These are phyloP conservation scores for Chrysoporthe deuterocubensis DNA, from an alignment of 2,329 filamentous ascomycete genomes.

Conservation along the genomic window DNA sequence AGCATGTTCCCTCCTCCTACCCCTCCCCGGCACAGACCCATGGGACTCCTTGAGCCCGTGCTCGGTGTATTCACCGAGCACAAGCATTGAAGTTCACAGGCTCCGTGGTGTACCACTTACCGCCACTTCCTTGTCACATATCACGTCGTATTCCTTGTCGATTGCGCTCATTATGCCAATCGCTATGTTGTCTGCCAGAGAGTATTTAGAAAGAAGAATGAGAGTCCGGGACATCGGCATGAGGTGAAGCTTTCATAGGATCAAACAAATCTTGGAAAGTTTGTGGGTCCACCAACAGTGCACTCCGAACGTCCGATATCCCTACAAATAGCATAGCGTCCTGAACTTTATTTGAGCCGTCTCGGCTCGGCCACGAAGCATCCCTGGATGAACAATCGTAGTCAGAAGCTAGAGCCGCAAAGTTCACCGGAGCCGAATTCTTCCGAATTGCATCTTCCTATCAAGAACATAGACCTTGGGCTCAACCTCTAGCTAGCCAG, in stretches of 20 bases:
- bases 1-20: not conserved
- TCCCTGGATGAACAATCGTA: not conserved
- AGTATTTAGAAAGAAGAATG: not conserved
- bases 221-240: no score
- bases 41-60: not conserved
- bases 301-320: not conserved
- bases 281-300: not conserved
- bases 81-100: not conserved
- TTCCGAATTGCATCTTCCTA: not conserved
- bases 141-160: not conserved
- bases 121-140: not conserved
- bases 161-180: not conserved
- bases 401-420: not conserved
- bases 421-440: not conserved
- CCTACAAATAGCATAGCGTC: not conserved
- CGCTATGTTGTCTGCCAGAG: not conserved
- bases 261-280: not conserved
- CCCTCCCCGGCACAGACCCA: not conserved
- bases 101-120: not conserved
- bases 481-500: not conserved
- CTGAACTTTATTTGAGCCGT: slow-evolving; percentile 2
- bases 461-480: not conserved
- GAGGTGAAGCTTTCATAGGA: not conserved
- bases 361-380: not conserved
- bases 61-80: not conserved